These are phyloP conservation scores for Pseudogymnoascus sp. DNA, from an alignment of 2,329 filamentous ascomycete genomes.

Conservation along the genomic window DNA sequence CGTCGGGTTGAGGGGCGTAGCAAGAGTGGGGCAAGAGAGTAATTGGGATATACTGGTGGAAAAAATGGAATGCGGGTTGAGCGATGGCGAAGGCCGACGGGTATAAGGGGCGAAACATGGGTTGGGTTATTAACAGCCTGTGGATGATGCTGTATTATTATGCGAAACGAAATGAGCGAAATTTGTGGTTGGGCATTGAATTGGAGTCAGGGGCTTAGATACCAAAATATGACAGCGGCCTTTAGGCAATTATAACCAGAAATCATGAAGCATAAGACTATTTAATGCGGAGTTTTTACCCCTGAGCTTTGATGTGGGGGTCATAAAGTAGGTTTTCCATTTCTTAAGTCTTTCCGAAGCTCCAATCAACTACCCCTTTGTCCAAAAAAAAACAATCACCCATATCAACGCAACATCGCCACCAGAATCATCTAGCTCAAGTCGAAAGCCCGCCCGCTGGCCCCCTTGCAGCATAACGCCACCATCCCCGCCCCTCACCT, in stretches of 20 bases:
- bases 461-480: neutral
- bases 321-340: neutral
- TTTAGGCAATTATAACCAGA: neutral
- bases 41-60: constrained; percentile 79
- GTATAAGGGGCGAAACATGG: neutral
- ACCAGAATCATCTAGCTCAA: neutral
- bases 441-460: neutral
- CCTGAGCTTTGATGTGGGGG: neutral
- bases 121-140: neutral
- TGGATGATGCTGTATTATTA: neutral
- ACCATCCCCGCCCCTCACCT: neutral
- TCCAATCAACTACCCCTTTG: neutral
- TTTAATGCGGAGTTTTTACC: neutral
- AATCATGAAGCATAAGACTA: neutral
- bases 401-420: neutral
- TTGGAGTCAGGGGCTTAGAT: neutral
- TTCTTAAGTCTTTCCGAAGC: neutral
- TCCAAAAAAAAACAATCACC: neutral
- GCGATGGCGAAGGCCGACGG: constrained; percentile 2
- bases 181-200: neutral
- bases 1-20: constrained; percentile 65
- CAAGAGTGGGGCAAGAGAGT: constrained; percentile 62
- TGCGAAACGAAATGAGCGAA: neutral
- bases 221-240: neutral
- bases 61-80: constrained; percentile 55